Percentiles rank a stretch among this genome's conserved stretches.
Evolutionary conservation across 2,329 filamentous ascomycete genomes (phyloP).

Genomic region (Pseudogymnoascus sp.): DNA sequence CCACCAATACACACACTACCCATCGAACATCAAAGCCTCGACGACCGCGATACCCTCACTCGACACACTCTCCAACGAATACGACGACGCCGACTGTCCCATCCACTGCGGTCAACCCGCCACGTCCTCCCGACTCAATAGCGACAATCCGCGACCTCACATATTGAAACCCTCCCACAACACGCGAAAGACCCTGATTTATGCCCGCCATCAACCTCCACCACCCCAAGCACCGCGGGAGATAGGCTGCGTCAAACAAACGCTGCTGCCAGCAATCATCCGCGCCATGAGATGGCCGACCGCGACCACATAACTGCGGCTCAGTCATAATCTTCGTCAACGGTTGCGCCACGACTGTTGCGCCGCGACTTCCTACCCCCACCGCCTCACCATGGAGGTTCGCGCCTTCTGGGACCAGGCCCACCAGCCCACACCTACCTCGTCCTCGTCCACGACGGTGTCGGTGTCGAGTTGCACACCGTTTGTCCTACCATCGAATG

Average conservation of each 20-base stretch:
- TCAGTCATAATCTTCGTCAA: background rate
- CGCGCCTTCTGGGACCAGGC: conserved; percentile 1
- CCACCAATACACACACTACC: background rate
- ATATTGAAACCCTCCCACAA: background rate
- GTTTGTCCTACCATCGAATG: conserved; percentile 53
- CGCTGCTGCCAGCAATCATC: background rate
- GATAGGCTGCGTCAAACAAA: background rate
- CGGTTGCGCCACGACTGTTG: background rate
- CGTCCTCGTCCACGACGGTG: conserved; percentile 29
- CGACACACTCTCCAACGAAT: background rate
- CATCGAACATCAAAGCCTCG: background rate
- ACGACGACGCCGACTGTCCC: background rate
- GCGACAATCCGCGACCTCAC: background rate
- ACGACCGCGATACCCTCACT: background rate
- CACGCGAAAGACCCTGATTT: background rate
- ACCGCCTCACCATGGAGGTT: background rate
- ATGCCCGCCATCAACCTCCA: background rate
- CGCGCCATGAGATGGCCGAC: background rate
- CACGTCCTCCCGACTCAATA: background rate
- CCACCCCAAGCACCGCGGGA: background rate
- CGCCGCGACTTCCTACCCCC: background rate
- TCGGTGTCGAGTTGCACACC: conserved; percentile 48
- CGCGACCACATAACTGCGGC: background rate
- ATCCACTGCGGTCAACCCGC: background rate
- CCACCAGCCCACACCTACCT: conserved; percentile 20